phyloP scores from a whole-genome alignment of 805 yeast genomes.

The Saccharomycopsis sp. region DNA sequence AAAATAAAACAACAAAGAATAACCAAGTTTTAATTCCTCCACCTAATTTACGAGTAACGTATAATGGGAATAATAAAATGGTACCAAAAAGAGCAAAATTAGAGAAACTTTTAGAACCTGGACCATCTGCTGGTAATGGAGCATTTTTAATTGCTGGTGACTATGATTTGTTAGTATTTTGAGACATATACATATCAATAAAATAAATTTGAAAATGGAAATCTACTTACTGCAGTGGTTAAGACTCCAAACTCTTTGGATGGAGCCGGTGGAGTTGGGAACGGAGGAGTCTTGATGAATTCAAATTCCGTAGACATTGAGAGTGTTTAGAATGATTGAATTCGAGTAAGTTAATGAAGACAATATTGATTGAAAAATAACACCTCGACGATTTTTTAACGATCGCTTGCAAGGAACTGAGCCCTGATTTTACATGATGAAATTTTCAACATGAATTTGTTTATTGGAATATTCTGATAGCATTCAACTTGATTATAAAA shows the following conservation, averaged over 20 bases:
- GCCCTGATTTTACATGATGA: no score
- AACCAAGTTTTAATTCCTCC: constrained; percentile 60
- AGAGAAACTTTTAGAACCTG: constrained; percentile 69
- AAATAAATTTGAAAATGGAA: constrained; percentile 20
- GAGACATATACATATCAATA: constrained; percentile 28
- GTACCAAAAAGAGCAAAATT: constrained; percentile 43
- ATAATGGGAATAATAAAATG: constrained; percentile 49
- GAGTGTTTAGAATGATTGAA: no score
- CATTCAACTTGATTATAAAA: no score
- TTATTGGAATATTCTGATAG: no score
- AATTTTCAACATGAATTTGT: no score
- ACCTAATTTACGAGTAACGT: constrained; percentile 53
- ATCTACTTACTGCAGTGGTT: constrained; percentile 33
- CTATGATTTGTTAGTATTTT: constrained; percentile 18
- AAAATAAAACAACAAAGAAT: constrained; percentile 43
- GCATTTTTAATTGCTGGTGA: constrained; percentile 76
- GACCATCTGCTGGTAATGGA: constrained; percentile 85
- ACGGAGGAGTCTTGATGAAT: constrained; percentile 52
- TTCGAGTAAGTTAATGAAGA: no score
- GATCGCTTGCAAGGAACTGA: no score
- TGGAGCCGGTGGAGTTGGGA: constrained; percentile 32
- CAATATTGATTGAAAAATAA: no score
- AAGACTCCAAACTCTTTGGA: constrained; percentile 36
- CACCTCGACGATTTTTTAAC: no score
- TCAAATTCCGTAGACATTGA: constrained; percentile 2